A percentile compares a stretch with the other conserved stretches of the same genome.
Conservation (phyloP, 2,329 filamentous ascomycete genomes). For the Atkinsonella texensis region DNA sequence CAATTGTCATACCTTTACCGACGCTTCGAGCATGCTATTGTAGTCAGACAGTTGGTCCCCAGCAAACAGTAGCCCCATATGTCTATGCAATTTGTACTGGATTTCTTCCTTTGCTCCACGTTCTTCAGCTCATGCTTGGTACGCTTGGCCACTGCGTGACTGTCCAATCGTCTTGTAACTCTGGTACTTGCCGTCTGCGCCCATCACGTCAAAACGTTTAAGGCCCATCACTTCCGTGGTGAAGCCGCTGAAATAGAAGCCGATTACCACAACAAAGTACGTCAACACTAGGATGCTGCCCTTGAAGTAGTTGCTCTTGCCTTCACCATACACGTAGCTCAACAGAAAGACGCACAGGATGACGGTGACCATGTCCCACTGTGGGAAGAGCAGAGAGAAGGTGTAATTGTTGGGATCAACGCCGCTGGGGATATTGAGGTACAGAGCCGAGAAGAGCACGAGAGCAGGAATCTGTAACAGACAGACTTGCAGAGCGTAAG, state of each 20-base stretch:
- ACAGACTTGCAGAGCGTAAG: constrained; percentile 92
- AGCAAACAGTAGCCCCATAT: neutral
- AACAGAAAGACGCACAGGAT: constrained; percentile 93
- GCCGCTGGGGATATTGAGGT: constrained; percentile 32
- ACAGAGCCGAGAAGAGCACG: constrained; percentile 78
- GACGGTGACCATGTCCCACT: constrained; percentile 98
- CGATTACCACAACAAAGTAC: constrained; percentile 82
- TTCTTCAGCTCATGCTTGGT: constrained; percentile 6
- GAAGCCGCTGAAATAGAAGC: constrained; percentile 73
- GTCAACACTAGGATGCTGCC: constrained; percentile 87
- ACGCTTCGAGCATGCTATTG: neutral
- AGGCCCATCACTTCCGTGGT: constrained; percentile 31
- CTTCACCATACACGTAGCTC: constrained; percentile 95
- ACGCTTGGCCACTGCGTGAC: constrained; percentile 22
- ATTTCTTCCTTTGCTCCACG: neutral
- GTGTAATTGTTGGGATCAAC: constrained; percentile 43
- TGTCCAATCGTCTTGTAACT: constrained; percentile 43
- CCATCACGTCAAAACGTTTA: constrained; percentile 42
- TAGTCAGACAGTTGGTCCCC: neutral
- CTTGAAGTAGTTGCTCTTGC: constrained; percentile 99
- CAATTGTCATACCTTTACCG: neutral
- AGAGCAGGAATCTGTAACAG: constrained; percentile 87
- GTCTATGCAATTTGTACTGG: neutral
- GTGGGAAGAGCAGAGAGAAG: constrained; percentile 86
- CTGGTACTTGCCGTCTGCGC: constrained; percentile 35